Evolutionary conservation across 768 basidiomycete species (phyloP), one percentile per base, ranked within the genome.

Genomic region (Mycena maculata): DNA sequence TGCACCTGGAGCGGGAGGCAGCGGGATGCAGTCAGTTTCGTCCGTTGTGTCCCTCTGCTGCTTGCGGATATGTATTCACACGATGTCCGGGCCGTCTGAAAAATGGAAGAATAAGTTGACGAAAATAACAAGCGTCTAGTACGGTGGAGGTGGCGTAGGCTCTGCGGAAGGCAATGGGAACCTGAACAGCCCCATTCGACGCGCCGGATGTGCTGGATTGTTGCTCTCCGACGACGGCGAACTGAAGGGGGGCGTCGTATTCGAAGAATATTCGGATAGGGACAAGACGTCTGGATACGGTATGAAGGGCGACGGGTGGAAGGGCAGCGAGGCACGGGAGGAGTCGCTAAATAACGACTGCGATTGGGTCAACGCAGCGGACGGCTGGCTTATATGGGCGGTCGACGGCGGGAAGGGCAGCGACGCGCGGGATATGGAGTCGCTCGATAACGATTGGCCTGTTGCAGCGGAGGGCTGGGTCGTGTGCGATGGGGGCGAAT

Each of bases 381-480:
- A n/a, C n/a, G n/a, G n/a, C n/a, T n/a, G n/a, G n/a, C n/a, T n/a
- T n/a, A n/a, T n/a, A n/a, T n/a, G n/a, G n/a, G n/a, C n/a, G 20
- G 41, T 7, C 20, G 23, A 23, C 22, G 23, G 45, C 23, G 4
- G 16, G n/a, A 20, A 48, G 9, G 33, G 30, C 18, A 12, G 16
- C 28, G 60, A 45, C 15, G 39, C 39, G 9, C 45, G 54, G n/a
- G 50, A 61, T 2, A 52, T 7, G 7, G 61, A 63, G 38, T 15
- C 44, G 45, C 62, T 63, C 2, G 42, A 31, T n/a, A 2, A 33
- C 50, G 22, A 16, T 13, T 8, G 44, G 23, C 33, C 13, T n/a
- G n/a, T n/a, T n/a, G n/a, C n/a, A n/a, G n/a, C 33, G 33, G 33
- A 36, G 8, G 33, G 33, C 33, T 36, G 33, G 6, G 33, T 36